Percentiles rank a stretch among this genome's conserved stretches.
phyloP scores from a whole-genome alignment of 2,329 filamentous ascomycete species.

The Xylariaceae sp. region DNA sequence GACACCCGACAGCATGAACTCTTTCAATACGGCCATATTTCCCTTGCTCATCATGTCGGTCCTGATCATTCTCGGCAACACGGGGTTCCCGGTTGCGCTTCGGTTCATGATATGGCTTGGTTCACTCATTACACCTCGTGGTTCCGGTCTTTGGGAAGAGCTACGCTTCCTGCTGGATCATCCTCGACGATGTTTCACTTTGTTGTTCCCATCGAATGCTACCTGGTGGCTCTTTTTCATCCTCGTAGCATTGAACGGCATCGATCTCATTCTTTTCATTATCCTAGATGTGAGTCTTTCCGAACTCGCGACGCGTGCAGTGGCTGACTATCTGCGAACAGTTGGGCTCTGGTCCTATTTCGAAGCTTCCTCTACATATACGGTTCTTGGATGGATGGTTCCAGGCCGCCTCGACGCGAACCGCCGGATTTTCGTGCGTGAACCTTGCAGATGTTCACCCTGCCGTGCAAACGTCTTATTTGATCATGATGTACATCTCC shows the following conservation, averaged over 20 bases:
- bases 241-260: constrained; percentile 73
- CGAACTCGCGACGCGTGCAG: background rate
- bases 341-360: constrained; percentile 71
- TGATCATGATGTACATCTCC: constrained; percentile 99
- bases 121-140: constrained; percentile 63
- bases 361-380: constrained; percentile 65
- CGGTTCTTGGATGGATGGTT: constrained; percentile 85
- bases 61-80: constrained; percentile 91
- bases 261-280: constrained; percentile 89
- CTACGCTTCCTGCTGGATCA: constrained; percentile 89
- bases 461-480: constrained; percentile 87
- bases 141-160: constrained; percentile 80
- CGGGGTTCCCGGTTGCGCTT: constrained; percentile 91
- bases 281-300: constrained; percentile 72
- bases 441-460: constrained; percentile 78
- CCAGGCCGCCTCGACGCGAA: constrained; percentile 84
- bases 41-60: constrained; percentile 77
- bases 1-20: constrained; percentile 90
- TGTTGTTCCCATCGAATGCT: constrained; percentile 84
- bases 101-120: constrained; percentile 86
- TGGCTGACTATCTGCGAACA: constrained; percentile 32
- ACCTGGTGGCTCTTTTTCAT: constrained; percentile 97
- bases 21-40: constrained; percentile 75
- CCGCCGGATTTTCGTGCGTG: constrained; percentile 83
- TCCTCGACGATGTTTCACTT: constrained; percentile 90